Base-by-base conservation (phyloP, 345 rosid species). In the Boechera divaricarpa region DNA sequence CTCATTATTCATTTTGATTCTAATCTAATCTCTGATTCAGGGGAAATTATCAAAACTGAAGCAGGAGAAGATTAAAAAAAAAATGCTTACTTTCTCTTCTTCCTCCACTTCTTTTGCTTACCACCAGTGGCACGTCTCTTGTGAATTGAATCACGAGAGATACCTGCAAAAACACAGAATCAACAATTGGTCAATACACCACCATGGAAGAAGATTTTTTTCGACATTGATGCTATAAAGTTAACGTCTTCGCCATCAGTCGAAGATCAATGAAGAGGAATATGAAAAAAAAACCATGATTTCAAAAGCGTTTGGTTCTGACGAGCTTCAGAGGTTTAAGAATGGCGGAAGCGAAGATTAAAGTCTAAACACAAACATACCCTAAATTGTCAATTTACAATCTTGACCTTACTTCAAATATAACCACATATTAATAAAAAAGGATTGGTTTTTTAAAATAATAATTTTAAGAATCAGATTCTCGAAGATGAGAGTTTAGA, bases 61-160 rank as follows among this genome's bases (percentile, higher is more conserved):
- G 6, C 12, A 7, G 48, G 15, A 21, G 31, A 48, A 26, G 26
- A 11, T 32, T 21, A 21, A 21, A 21, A 1, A 2, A 42, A 33
- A 28, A 12, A 42, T 26, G 4, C 70, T 59, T 75, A 86, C 89
- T 84, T 86, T 74, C 86, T 61, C 87, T 86, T 86, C 83, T 86
- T 86, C 57, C 87, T 84, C 89, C 89, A 86, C 8, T 81, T 80
- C 67, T 84, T 82, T 82, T 84, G 83, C 71, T 84, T 86, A 69
- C 87, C 89, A 62, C 89, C 89, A 74, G 86, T 86, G 79, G 89
- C 87, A 36, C 87, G 86, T 75, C 89, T 86, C 83, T 86, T 84
- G 80, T 86, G 87, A 79, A 84, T 77, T 5, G 86, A 85, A 24
- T 85, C 86, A 32, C 85, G 77, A 51, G 88, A 85, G 55, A 87